Evolutionary conservation across 1,139 yeast species (phyloP), one percentile per base, ranked within the genome.

Genomic region (Geotrichum aggregatum): DNA sequence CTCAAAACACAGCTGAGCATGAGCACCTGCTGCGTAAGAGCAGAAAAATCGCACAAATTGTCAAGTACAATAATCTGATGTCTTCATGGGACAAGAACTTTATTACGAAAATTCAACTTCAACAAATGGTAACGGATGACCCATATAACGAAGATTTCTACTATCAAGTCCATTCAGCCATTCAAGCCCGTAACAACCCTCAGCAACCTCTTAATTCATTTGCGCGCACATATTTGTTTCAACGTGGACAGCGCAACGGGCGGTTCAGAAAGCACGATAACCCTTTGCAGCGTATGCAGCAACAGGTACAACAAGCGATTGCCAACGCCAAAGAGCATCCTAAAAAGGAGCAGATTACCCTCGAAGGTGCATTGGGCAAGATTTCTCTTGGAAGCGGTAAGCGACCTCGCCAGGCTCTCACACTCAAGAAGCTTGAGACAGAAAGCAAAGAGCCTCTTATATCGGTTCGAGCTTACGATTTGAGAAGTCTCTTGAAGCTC

Each of bases 61-160:
- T 87, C 69, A 83, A 81, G 64, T 87, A 84, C 71, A 86, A 95
- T 26, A 97, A 97, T 56, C 81, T 92, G 59, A 92, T 92, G 98
- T 87, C 91, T 61, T 95, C 96, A 56, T 87, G 91, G 73, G 98
- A 92, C 68, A 91, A 91, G 72, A 96, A 91, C 71, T 89, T 88
- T 65, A 92, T 92, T 50, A 87, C 96, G 48, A 79, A 97, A 66
- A 85, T 91, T 66, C 98, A 94, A 71, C 77, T 92, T 59, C 89
- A 96, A 46, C 97, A 91, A 67, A 86, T 92, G 70, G 97, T 92
- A 44, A 87, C 97, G 18, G 98, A 91, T 54, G 98, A 94, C 68
- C 98, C 98, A 10, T 88, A 87, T 69, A 89, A 88, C 64, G 98
- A 92, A 69, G 98, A 94, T 72, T 94, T 92, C 65, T 92, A 92